A percentile compares a stretch with the other conserved stretches of the same genome.
phyloP scores from a whole-genome alignment of 2,329 filamentous ascomycete species.

The Chaetomium olivaceum region DNA sequence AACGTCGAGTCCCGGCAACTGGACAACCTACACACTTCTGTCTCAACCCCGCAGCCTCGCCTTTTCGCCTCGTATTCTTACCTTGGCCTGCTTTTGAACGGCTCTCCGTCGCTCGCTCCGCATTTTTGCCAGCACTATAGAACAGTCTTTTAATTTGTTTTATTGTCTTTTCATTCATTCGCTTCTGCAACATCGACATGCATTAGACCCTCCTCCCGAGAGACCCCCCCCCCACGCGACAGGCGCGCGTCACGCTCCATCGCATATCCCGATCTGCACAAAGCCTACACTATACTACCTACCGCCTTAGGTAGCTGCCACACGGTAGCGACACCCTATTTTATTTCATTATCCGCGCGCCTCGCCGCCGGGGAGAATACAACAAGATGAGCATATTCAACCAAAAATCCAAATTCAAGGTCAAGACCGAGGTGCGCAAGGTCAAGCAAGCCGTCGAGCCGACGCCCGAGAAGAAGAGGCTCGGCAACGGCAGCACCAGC shows the following conservation, averaged over 20 bases:
- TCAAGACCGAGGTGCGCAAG: slow-evolving; percentile 51
- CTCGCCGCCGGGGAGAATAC: too few species aligned
- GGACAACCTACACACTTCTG: background rate
- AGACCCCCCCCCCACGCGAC: background rate
- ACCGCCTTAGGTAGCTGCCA: background rate
- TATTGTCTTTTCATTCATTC: background rate
- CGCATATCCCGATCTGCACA: background rate
- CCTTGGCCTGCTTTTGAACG: background rate
- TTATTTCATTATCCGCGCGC: background rate
- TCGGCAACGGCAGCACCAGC: slow-evolving; percentile 35
- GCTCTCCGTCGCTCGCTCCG: background rate
- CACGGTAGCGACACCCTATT: background rate
- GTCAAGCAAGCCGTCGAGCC: slow-evolving; percentile 43
- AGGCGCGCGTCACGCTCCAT: background rate
- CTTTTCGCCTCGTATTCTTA: background rate
- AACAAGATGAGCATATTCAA: slow-evolving; percentile 44
- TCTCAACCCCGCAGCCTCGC: slow-evolving; percentile 16
- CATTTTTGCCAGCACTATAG: background rate
- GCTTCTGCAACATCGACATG: background rate
- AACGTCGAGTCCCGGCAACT: background rate
- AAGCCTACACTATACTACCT: too few species aligned
- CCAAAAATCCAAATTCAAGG: slow-evolving; percentile 52
- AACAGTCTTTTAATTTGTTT: background rate
- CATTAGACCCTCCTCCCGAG: background rate
- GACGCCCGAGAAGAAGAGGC: slow-evolving; percentile 41